A percentile compares a stretch with the other conserved stretches of the same genome.
Evolutionary conservation across 2,329 filamentous ascomycete genomes (phyloP).

Genomic region (Xylaria sp.): DNA sequence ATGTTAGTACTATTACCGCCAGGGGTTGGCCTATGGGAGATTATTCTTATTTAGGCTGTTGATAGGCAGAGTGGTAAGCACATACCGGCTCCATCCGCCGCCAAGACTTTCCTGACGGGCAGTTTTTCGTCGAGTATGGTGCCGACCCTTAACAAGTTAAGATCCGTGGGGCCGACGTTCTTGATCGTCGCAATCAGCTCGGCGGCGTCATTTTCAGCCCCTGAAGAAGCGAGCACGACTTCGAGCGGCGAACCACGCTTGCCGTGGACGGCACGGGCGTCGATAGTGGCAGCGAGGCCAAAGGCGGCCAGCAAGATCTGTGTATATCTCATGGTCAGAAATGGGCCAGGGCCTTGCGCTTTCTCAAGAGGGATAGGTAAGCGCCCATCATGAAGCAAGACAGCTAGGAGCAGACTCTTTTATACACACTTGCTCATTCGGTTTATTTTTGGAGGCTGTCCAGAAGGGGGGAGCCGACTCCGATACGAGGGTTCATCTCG

Average conservation of each 20-base stretch:
- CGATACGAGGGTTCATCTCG: slow-evolving; percentile 7
- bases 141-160: slow-evolving; percentile 29
- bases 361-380: too few relatives aligned
- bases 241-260: slow-evolving; percentile 10
- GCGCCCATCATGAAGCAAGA: neutral
- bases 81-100: slow-evolving; percentile 18
- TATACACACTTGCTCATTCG: slow-evolving; percentile 1
- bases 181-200: slow-evolving; percentile 27
- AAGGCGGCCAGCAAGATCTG: slow-evolving; percentile 3
- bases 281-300: slow-evolving; percentile 3
- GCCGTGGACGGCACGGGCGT: neutral
- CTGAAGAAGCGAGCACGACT: slow-evolving; percentile 15
- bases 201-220: slow-evolving; percentile 2
- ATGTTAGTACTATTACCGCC: neutral
- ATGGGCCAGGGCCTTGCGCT: neutral
- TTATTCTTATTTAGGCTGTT: too few relatives aligned
- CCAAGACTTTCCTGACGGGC: slow-evolving; percentile 21
- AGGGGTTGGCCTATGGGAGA: too few relatives aligned
- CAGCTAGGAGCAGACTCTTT: neutral
- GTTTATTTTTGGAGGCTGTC: neutral
- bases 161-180: slow-evolving; percentile 22
- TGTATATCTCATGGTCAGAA: slow-evolving; percentile 7
- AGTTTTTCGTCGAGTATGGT: slow-evolving; percentile 26
- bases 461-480: neutral
- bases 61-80: neutral